phyloP scores from a whole-genome alignment of 805 yeast genomes.

The Yarrowia sp. region DNA sequence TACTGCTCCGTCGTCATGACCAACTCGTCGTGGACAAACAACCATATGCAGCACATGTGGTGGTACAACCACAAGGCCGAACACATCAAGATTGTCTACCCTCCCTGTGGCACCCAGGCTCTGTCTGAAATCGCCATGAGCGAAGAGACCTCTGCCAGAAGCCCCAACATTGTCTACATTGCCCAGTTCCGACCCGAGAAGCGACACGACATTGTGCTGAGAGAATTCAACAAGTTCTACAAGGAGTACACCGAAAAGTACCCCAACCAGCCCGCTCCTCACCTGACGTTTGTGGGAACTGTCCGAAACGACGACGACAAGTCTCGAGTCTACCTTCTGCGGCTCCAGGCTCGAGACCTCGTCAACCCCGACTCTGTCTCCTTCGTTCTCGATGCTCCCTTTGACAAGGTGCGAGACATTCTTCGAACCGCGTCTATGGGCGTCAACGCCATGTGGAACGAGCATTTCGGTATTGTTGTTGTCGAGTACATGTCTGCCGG shows the following conservation, averaged over 20 bases:
- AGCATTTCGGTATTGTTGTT: conserved; percentile 97
- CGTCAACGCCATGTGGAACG: conserved; percentile 98
- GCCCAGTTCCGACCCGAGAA: conserved; percentile 98
- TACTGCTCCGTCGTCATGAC: conserved; percentile 71
- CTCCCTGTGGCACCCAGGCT: conserved; percentile 84
- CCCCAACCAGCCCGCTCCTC: conserved; percentile 53
- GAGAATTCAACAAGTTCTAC: conserved; percentile 66
- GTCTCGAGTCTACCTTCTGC: conserved; percentile 60
- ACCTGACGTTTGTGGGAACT: conserved; percentile 80
- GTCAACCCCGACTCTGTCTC: conserved; percentile 53
- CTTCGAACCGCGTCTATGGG: conserved; percentile 72
- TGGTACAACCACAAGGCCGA: conserved; percentile 51
- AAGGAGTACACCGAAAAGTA: conserved; percentile 44
- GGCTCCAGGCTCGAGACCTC: conserved; percentile 56
- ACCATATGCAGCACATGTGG: conserved; percentile 78
- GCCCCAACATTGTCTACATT: conserved; percentile 59
- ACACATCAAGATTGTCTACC: conserved; percentile 66
- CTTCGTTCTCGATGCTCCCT: conserved; percentile 77
- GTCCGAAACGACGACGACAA: conserved; percentile 76
- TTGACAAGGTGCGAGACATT: conserved; percentile 62
- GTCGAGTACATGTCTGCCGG: conserved; percentile 92
- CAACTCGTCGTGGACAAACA: conserved; percentile 91
- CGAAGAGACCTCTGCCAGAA: conserved; percentile 42
- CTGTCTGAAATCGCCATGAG: conserved; percentile 49
- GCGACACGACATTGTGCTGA: conserved; percentile 75